Evolutionary conservation across 1,284 basidiomycete species (phyloP), one percentile per base, ranked within the genome.

Genomic region (Fomes fomentarius): DNA sequence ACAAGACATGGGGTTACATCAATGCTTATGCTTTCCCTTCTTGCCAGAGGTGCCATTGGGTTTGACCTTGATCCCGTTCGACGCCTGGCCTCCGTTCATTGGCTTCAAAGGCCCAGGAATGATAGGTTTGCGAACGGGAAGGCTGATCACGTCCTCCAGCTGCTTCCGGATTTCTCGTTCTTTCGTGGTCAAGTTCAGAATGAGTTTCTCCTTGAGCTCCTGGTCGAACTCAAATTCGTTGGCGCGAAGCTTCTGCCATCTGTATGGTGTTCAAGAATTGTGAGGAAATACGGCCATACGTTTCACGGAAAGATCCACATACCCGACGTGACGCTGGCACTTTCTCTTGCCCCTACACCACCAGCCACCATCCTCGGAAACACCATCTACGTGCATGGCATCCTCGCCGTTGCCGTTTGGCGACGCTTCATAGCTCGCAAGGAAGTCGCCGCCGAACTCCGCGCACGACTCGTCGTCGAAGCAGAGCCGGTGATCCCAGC

Each of bases 401-500:
- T 74, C 77, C 24, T 74, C 71, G 9, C 17, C 22, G 17, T 71
- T 71, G 22, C 64, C 67, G 9, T 60, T 57, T 30, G 52, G 68
- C 6, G 52, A 56, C 26, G 81, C 81, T 44, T 85, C 83, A 58
- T 91, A 91, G 60, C 81, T 87, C 66, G 87, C 85, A 62, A 87
- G 63, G 25, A 87, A 84, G 17, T 77, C 79, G 8, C 71, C 73
- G 4, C 86, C 89, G 63, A 80, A 86, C 50, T 85, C 85, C 22
- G 73, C 76, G 74, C 84, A 89, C 66, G 91, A 88, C 49, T 85
- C 83, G 50, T 91, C 87, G 24, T 85, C 86, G 67, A 88, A 85
- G 56, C 88, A 89, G n/a, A 94, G 74, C 25, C 91, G 77, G 62
- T 85, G 84, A 68, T 94, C 92, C 85, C 92, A 93, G 1, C 92